Base-by-base conservation (phyloP, 2,329 filamentous ascomycete species). In the Chaetomium globosum region DNA sequence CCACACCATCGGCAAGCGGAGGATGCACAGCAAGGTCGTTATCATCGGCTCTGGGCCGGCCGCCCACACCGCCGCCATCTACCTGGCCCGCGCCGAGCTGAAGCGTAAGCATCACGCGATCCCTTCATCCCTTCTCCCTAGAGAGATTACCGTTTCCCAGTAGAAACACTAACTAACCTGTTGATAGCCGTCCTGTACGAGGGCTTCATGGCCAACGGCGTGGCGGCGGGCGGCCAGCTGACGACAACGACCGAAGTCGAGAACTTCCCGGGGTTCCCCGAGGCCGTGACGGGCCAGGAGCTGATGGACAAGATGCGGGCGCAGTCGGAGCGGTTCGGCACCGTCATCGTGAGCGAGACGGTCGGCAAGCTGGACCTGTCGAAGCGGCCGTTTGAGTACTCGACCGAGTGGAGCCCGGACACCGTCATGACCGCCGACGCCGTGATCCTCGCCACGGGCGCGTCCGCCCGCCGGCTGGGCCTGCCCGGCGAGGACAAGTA, bases 231-330 rank as follows among this genome's bases (percentile, higher is more conserved):
- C 72, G 95, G 95, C 65, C 95, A 99, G 84, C 85, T 99, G 72
- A 99, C 96, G 63, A 99, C 96, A 30, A 99, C 95, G 63, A 98
- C 96, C 74, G 96, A 99, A 72, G 88, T 99, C 66, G 95, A 99
- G 83, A 99, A 99, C 85, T 99, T 90, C 80, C 95, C 95, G 30
- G 95, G 95, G 56, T 99, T 98, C 82, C 90, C 91, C 74, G 86
- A 91, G 73, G 91, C 89, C 69, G 93, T 99, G 77, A 90, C 92
- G 80, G 95, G 95, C 71, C 80, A 85, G 64, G 89, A 92, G 75
- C 83, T 99, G 71, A 99, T 99, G 95, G 94, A 97, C 72, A 87
- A 89, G 78, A 98, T 99, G 94, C 90, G 90, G 78, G 87, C 85
- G 67, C 95, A 99, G 80, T 97, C 93, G 65, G 87, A 90, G 79